phyloP scores from a whole-genome alignment of 345 rosid species.

The Euphorbia lathyris region DNA sequence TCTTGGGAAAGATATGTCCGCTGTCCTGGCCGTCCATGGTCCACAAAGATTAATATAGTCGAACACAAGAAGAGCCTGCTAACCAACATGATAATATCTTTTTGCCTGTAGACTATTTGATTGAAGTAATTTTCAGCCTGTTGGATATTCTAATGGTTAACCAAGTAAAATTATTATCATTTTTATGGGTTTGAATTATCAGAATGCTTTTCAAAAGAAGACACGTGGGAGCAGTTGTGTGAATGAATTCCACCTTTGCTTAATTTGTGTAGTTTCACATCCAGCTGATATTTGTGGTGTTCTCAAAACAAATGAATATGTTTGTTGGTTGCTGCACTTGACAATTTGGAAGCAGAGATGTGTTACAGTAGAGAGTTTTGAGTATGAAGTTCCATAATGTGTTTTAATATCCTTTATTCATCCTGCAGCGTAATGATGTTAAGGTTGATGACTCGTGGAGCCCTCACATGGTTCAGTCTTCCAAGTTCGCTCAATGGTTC shows the following conservation, averaged over 20 bases:
- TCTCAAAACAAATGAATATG: not conserved
- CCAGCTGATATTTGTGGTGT: not conserved
- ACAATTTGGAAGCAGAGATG: not conserved
- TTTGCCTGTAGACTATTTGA: not conserved
- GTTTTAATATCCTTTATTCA: conserved; percentile 18
- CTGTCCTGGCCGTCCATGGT: not conserved
- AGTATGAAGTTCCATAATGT: conserved; percentile 14
- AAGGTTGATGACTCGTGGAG: conserved; percentile 47
- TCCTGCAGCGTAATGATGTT: conserved; percentile 44
- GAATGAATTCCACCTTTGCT: not conserved
- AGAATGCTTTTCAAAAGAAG: not conserved
- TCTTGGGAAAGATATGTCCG: not conserved
- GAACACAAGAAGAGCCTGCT: not conserved
- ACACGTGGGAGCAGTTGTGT: not conserved
- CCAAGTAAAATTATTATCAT: not conserved
- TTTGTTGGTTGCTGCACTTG: not conserved
- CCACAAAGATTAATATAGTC: not conserved
- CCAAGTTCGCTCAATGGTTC: conserved; percentile 89
- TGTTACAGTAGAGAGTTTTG: conserved; percentile 2
- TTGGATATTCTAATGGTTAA: not conserved
- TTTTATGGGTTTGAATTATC: not conserved
- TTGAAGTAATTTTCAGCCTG: conserved; percentile 1
- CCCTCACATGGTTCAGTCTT: conserved; percentile 51
- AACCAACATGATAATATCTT: not conserved
- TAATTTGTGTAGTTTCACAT: not conserved